Base-by-base conservation (phyloP, 2,329 filamentous ascomycete species). In the Microthyrium microscopicum region DNA sequence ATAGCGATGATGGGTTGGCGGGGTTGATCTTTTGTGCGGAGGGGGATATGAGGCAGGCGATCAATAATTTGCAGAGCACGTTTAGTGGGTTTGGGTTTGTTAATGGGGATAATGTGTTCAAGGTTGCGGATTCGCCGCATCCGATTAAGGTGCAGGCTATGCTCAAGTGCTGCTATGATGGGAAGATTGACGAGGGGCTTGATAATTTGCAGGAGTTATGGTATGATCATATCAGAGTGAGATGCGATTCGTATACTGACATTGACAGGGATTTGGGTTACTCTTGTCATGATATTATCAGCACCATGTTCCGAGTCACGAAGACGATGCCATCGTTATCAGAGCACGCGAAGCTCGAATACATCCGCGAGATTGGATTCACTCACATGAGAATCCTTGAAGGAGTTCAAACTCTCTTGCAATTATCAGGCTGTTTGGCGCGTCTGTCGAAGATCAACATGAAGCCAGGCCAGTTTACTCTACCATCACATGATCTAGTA, bases 361-460 rank as follows among this genome's bases (percentile, higher is more conserved):
- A 95, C 46, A 92, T 95, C 60, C 87, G 84, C 44, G 89, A 94
- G 59, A 98, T 98, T 55, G 89, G 89, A 34, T 95, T 95, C 56
- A 92, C 89, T 3, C 89, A 98, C 52, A 98, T 98, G 89, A 85
- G 91, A 54, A 87, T 98, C 36, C 62, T 98, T n/a, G 89, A 98
- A 52, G 89, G 89, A 20, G 82, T 98, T 17, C 87, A 95, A 58
- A 94, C 87, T 5, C 68, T 94, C 41, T 67, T 98, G 38, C 89
- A 98, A 56, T 66, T 98, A 29, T 91, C 83, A 49, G 89, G 87
- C 8, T 95, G 87, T 51, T 68, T 98, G 16, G 84, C 82, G 12
- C 76, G 87, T 46, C 64, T 98, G 36, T 89, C 83, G 60, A 92
- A 79, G 63, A 76, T 95, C 53, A 94, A 94, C 55, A 95, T 98